phyloP scores from a whole-genome alignment of 768 basidiomycete genomes.

The Russula olivacea region DNA sequence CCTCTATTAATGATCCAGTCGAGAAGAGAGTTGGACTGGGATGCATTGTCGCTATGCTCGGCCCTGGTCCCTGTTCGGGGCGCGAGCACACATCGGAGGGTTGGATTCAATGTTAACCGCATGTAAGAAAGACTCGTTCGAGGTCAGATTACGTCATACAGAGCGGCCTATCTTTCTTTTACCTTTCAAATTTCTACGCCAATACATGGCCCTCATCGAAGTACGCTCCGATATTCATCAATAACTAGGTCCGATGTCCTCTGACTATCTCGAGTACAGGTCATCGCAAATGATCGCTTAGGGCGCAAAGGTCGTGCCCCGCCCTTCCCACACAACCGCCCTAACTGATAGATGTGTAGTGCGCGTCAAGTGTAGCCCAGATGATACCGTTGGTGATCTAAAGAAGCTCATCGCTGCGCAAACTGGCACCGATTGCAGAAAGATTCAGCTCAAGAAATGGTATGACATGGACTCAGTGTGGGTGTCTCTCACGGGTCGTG shows the following conservation, averaged over 20 bases:
- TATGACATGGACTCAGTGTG: slow-evolving; percentile 33
- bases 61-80: neutral
- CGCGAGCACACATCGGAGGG: neutral
- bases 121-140: neutral
- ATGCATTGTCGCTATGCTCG: no score
- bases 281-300: slow-evolving; percentile 94
- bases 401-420: slow-evolving; percentile 97
- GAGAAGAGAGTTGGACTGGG: neutral
- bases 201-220: slow-evolving; percentile 33
- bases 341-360: slow-evolving; percentile 42
- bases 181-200: neutral
- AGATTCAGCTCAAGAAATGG: slow-evolving; percentile 98
- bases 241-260: neutral
- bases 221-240: slow-evolving; percentile 21
- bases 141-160: slow-evolving; percentile 11
- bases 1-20: neutral
- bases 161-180: neutral
- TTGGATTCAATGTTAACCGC: no score
- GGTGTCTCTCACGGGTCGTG: neutral
- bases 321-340: neutral
- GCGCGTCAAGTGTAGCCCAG: slow-evolving; percentile 89
- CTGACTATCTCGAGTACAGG: slow-evolving; percentile 37
- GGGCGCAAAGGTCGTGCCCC: slow-evolving; percentile 77
- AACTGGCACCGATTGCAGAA: slow-evolving; percentile 76
- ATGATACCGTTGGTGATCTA: slow-evolving; percentile 95